Conservation (phyloP, 2,329 filamentous ascomycete genomes). For the Aspergillus oerlinghausenensis region DNA sequence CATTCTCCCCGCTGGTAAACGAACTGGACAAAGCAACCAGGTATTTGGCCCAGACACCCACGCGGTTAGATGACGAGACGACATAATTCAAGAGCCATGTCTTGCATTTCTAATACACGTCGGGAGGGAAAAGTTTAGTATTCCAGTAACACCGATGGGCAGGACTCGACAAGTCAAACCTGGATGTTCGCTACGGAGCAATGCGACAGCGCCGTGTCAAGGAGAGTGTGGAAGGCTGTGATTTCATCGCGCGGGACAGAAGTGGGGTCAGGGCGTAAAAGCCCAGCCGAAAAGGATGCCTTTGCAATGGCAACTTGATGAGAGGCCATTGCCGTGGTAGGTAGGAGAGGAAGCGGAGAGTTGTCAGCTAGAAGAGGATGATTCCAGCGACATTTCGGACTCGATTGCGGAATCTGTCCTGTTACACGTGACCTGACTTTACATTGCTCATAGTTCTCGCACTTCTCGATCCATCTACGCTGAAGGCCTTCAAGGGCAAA, state of each 20-base stretch:
- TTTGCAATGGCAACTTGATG: conserved; percentile 73
- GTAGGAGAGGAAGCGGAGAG: neutral
- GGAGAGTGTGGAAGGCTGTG: conserved; percentile 61
- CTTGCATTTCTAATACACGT: conserved; percentile 69
- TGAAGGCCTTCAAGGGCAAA: neutral
- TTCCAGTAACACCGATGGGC: conserved; percentile 19
- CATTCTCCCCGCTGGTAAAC: conserved; percentile 35
- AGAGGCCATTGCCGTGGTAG: conserved; percentile 51
- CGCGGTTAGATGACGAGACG: conserved; percentile 61
- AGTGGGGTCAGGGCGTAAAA: conserved; percentile 69
- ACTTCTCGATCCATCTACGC: neutral
- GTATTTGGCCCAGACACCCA: conserved; percentile 69
- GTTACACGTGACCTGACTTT: neutral
- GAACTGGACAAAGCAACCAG: conserved; percentile 64
- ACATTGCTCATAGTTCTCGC: neutral
- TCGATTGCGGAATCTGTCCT: neutral
- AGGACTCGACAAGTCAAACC: conserved; percentile 60
- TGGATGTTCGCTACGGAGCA: conserved; percentile 80
- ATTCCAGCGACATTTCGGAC: neutral
- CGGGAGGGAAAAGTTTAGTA: conserved; percentile 32
- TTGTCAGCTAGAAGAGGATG: neutral
- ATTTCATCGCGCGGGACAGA: conserved; percentile 66
- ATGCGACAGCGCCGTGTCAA: conserved; percentile 61
- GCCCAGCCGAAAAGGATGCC: conserved; percentile 68
- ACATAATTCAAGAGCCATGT: conserved; percentile 74